phyloP scores from a whole-genome alignment of 257 asterid species.

The Fraxinus quadrangulata region DNA sequence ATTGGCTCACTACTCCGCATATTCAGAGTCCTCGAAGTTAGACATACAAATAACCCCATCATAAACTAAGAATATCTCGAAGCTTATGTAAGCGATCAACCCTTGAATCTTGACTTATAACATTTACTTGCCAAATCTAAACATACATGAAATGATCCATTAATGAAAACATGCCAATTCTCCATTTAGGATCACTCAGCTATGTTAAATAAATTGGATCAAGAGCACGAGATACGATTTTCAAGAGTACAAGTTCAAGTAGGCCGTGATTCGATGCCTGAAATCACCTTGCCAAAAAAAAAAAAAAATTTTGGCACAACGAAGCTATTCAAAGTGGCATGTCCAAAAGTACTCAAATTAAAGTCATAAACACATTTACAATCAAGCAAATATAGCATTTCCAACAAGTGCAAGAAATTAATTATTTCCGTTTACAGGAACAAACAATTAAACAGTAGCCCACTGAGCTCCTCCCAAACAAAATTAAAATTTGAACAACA shows the following conservation, averaged over 20 bases:
- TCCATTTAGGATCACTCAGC: neutral
- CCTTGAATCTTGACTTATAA: neutral
- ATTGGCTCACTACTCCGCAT: neutral
- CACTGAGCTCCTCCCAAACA: neutral
- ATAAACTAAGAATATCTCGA: neutral
- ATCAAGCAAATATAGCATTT: too few relatives aligned
- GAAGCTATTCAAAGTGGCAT: neutral
- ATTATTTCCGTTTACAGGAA: neutral
- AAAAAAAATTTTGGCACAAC: neutral
- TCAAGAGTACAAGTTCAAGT: neutral
- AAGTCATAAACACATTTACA: neutral
- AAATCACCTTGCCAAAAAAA: too few relatives aligned
- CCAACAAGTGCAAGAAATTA: neutral
- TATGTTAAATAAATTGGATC: neutral
- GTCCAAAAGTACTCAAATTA: neutral
- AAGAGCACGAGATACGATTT: neutral
- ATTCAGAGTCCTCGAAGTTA: neutral
- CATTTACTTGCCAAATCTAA: neutral
- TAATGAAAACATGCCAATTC: neutral
- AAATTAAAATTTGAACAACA: neutral
- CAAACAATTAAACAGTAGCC: neutral
- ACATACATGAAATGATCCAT: neutral
- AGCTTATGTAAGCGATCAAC: neutral
- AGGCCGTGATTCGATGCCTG: neutral
- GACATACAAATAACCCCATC: neutral